Conservation (phyloP, 495 filamentous ascomycete species). For the Hypoxylon fragiforme region DNA sequence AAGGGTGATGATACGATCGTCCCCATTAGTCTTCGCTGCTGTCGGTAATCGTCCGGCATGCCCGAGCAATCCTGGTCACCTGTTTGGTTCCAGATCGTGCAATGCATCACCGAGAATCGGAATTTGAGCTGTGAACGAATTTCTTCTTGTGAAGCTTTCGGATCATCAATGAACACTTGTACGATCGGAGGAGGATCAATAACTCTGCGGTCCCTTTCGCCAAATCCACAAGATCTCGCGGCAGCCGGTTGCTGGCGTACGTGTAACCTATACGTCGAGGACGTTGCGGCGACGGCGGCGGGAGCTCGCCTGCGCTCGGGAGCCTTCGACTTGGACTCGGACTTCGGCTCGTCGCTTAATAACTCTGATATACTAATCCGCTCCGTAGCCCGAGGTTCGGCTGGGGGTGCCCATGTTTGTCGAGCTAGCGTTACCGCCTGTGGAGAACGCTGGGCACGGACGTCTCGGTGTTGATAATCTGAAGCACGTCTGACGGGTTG, state of each 20-base stretch:
- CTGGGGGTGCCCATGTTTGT: conserved; percentile 27
- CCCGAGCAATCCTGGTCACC: conserved; percentile 63
- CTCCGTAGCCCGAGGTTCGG: conserved; percentile 35
- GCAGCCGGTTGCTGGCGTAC: conserved; percentile 90
- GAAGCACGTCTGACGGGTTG: conserved; percentile 19
- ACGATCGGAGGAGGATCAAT: conserved; percentile 96
- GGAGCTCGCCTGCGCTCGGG: conserved; percentile 19
- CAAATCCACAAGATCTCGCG: conserved; percentile 90
- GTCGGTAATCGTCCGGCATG: conserved; percentile 59
- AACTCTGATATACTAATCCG: conserved; percentile 53
- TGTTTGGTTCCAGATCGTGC: conserved; percentile 68
- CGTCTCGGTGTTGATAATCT: conserved; percentile 26
- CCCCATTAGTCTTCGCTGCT: conserved; percentile 74
- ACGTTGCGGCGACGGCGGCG: neutral
- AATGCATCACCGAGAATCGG: conserved; percentile 82
- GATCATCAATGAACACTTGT: conserved; percentile 75
- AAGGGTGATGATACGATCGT: conserved; percentile 77
- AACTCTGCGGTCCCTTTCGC: conserved; percentile 88
- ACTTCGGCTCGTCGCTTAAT: conserved; percentile 40
- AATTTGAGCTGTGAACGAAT: conserved; percentile 66
- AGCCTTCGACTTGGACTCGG: conserved; percentile 31
- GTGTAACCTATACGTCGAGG: conserved; percentile 51
- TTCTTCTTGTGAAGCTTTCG: conserved; percentile 54
- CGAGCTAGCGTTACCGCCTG: conserved; percentile 16
- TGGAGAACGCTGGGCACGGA: conserved; percentile 19